Base-by-base conservation (phyloP, 1,139 yeast species). In the Yamadazyma mexicana region DNA sequence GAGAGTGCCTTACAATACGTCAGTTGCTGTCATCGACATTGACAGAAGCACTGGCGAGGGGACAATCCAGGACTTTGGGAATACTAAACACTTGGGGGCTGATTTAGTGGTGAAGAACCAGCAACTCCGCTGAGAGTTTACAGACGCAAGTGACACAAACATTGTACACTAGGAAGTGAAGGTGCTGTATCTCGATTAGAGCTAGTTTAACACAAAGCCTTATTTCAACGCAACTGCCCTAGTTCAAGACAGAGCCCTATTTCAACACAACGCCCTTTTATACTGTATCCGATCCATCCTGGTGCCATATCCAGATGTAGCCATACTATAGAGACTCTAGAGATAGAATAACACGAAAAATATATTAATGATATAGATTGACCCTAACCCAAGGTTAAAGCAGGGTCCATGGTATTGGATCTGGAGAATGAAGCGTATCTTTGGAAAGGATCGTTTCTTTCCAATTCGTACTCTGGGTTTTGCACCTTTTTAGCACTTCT, bases 1-100 rank as follows among this genome's bases (percentile, higher is more conserved):
- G 44, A 73, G 73, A 46, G 87, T 83, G 26, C 85, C 86, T 0
- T 84, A 71, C 57, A 87, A 87, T 58, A 85, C 94, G 1, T 82
- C 91, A 2, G 73, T 86, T 8, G 78, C 89, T 0, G 69, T 81
- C 5, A 65, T 87, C 2, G 89, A 83, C 53, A 66, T 77, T 22
- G 55, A 69, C 34, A 73, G 67, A 44, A 28, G 24, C 5, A 58
- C 59, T 3, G 59, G 58, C 3, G 40, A 50, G 9, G 83, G 81
- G 16, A 53, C 54, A 0, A 78, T 82, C 15, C 67, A 67, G 43
- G 56, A 56, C 28, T 76, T 82, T 48, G 88, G 88, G 0, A 75
- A 75, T 48, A 82, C 88, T 0, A 66, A 62, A 35, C 92, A 84
- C 58, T 62, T 83, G 49, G 86, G 87, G 12, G 76, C 73, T 4